A percentile compares a stretch with the other conserved stretches of the same genome.
These are phyloP conservation scores for Xylariaceae sp. DNA, from an alignment of 2,329 filamentous ascomycete species.

Conservation along the genomic window DNA sequence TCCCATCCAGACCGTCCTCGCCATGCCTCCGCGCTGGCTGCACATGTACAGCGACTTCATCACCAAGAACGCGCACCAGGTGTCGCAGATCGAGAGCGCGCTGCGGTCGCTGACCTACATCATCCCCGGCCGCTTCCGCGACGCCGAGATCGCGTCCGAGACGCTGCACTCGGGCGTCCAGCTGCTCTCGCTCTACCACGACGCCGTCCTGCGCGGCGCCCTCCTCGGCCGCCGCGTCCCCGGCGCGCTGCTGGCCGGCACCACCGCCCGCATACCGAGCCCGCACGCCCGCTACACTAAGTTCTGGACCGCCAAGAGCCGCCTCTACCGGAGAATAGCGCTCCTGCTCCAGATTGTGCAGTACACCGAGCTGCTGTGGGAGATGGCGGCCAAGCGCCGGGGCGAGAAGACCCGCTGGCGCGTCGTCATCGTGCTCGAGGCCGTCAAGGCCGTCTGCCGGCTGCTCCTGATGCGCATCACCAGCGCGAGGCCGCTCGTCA, in stretches of 20 bases:
- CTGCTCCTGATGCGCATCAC: conserved; percentile 76
- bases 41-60: conserved; percentile 81
- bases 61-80: conserved; percentile 85
- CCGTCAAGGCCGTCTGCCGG: conserved; percentile 77
- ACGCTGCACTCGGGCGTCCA: conserved; percentile 84
- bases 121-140: conserved; percentile 82
- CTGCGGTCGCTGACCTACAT: conserved; percentile 91
- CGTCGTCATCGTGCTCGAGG: conserved; percentile 76
- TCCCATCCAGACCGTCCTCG: conserved; percentile 38
- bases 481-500: conserved; percentile 72
- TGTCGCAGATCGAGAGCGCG: conserved; percentile 91
- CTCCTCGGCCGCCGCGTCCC: conserved; percentile 57
- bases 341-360: conserved; percentile 81
- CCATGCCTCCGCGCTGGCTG: conserved; percentile 58
- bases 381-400: conserved; percentile 87
- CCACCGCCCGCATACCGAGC: conserved; percentile 44
- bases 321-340: conserved; percentile 73
- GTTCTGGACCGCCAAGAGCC: conserved; percentile 56
- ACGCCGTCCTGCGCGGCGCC: conserved; percentile 66
- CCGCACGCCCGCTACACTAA: conserved; percentile 60
- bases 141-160: conserved; percentile 92
- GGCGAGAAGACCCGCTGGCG: conserved; percentile 80
- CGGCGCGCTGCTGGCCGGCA: no score
- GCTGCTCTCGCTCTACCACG: conserved; percentile 87
- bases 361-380: conserved; percentile 93